Evolutionary conservation across 1,284 basidiomycete species (phyloP), one percentile per base, ranked within the genome.

Genomic region (Ustilago xerochloae): DNA sequence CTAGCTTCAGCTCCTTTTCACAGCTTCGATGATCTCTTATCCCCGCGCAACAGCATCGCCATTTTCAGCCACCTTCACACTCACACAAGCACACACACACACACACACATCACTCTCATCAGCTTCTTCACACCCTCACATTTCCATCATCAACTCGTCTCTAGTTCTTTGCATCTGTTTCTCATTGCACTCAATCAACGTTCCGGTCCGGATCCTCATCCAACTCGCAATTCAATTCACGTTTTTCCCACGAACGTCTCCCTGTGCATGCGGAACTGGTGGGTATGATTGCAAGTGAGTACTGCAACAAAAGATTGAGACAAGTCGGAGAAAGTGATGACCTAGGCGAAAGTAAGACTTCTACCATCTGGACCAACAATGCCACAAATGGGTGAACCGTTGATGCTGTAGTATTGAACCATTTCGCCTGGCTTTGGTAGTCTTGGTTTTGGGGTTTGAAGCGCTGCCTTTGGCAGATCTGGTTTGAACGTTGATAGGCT

Each of bases 331-430:
- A n/a, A 28, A 15, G 5, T 16, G 20, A 43, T 3, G 51, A n/a
- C 13, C 46, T 55, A 63, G 35, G 68, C 63, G 10, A 74, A 62
- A 8, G 56, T 36, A 35, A 77, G 59, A 6, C 63, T 66, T 2
- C 67, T 32, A 15, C 77, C 77, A 32, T 79, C 71, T 32, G 56
- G 56, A 16, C 67, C 74, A n/a, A 79, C 63, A 41, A 79, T 56
- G n/a, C 77, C 74, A 24, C 56, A 71, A 33, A 79, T 79, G 38
- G 77, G 77, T 4, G 65, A 70, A 12, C 77, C 77, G 38, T 77
- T 79, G 56, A 75, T 60, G 51, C 73, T 76, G n/a, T 41, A 49
- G 54, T 61, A 74, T 30, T 74, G 66, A 35, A 79, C 61, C 38
- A 61, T 29, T 45, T 79, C 77, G 16, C 77, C 77, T n/a, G 66